Conservation (phyloP, 495 filamentous ascomycete genomes). For the Podospora didyma region DNA sequence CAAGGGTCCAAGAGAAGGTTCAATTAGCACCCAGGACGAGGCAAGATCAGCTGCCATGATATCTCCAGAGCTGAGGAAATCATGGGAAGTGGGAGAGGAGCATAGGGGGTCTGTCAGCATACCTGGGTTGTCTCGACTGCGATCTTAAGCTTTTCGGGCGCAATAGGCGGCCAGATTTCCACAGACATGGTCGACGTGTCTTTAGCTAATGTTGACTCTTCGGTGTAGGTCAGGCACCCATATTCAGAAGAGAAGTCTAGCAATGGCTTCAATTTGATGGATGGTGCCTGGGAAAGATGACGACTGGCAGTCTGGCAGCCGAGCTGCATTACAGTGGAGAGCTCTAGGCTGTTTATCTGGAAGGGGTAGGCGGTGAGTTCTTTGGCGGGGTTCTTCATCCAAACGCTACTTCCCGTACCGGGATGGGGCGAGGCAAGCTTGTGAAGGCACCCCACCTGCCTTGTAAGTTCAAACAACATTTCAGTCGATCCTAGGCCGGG, state of each 20-base stretch:
- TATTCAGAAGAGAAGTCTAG: slow-evolving; percentile 10
- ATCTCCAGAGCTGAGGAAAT: no score
- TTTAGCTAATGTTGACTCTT: slow-evolving; percentile 12
- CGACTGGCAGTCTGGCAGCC: neutral
- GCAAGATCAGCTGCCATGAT: slow-evolving; percentile 12
- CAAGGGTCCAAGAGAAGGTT: slow-evolving; percentile 18
- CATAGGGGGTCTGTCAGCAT: slow-evolving; percentile 13
- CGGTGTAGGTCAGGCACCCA: slow-evolving; percentile 30
- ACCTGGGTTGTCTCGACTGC: slow-evolving; percentile 68
- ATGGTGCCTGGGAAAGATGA: slow-evolving; percentile 11
- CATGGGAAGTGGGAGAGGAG: neutral
- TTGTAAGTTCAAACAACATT: no score
- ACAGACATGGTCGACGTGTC: slow-evolving; percentile 58
- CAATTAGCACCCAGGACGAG: slow-evolving; percentile 34
- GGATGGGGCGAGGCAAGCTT: no score
- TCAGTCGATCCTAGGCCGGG: no score
- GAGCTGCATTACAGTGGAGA: slow-evolving; percentile 13
- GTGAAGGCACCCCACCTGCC: no score
- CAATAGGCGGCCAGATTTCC: slow-evolving; percentile 70
- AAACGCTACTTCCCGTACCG: no score
- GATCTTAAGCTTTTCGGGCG: slow-evolving; percentile 57
- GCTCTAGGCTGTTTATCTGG: slow-evolving; percentile 2
- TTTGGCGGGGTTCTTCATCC: neutral
- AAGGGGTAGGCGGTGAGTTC: slow-evolving; percentile 10
- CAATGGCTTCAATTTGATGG: neutral